Evolutionary conservation across 192 early-diverging fungal genomes (phyloP).

Genomic region (Phlyctochytrium planicorne): DNA sequence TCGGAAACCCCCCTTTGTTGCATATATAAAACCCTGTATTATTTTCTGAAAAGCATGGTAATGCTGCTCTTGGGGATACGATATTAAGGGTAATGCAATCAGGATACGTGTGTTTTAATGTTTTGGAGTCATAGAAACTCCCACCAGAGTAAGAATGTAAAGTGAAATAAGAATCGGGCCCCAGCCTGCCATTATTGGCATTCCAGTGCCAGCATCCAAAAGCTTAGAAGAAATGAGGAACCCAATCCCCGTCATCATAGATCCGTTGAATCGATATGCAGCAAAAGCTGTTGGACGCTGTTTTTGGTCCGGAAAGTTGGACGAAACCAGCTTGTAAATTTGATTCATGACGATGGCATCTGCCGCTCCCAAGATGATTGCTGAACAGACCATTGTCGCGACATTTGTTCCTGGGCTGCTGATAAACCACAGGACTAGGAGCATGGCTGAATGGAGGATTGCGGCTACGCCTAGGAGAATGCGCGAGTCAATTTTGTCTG

Average conservation of each 20-base stretch:
- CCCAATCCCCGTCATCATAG: constrained; percentile 12
- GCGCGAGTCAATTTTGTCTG: constrained; percentile 14
- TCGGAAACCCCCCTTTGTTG: too few species aligned
- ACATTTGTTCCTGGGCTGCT: constrained; percentile 2
- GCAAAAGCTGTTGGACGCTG: constrained; percentile 10
- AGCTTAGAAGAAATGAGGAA: constrained; percentile 7
- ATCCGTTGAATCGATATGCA: constrained; percentile 21
- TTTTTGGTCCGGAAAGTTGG: constrained; percentile 10
- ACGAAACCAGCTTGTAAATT: constrained; percentile 21
- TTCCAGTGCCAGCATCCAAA: not conserved
- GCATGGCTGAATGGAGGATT: constrained; percentile 1
- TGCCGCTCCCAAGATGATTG: constrained; percentile 14
- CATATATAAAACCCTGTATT: too few species aligned
- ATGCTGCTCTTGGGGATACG: too few species aligned
- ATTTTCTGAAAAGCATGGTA: too few species aligned
- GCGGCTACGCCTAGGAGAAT: constrained; percentile 11
- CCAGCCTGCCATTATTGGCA: not conserved
- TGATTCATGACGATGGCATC: constrained; percentile 26
- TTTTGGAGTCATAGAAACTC: too few species aligned
- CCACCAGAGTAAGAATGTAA: not conserved
- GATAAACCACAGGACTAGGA: constrained; percentile 14
- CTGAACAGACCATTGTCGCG: not conserved
- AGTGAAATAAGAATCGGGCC: not conserved
- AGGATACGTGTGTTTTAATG: too few species aligned
- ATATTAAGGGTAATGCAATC: too few species aligned